These are phyloP conservation scores for Starmerella gropengiesseri DNA, from an alignment of 805 yeast species.

Conservation along the genomic window DNA sequence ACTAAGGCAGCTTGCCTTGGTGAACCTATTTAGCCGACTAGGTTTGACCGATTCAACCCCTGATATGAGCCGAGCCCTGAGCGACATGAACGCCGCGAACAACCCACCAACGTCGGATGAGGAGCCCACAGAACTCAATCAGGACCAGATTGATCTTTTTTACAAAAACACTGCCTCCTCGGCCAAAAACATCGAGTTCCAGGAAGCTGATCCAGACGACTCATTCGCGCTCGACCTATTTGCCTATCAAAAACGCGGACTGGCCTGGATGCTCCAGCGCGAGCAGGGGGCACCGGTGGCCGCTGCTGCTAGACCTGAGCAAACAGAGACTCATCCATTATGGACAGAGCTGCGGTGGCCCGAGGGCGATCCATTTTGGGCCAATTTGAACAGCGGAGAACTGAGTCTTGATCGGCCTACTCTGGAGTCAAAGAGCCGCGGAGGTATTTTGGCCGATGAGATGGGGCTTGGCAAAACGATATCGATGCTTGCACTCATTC, in stretches of 20 bases:
- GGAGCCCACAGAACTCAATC: slow-evolving; percentile 37
- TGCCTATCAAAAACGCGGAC: slow-evolving; percentile 72
- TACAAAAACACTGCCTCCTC: slow-evolving; percentile 49
- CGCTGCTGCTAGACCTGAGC: slow-evolving; percentile 30
- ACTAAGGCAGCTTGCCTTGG: slow-evolving; percentile 45
- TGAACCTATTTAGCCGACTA: slow-evolving; percentile 45
- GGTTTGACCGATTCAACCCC: slow-evolving; percentile 19
- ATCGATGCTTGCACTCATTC: slow-evolving; percentile 62
- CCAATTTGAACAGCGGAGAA: slow-evolving; percentile 70
- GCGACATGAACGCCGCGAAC: slow-evolving; percentile 23
- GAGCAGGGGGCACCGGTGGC: slow-evolving; percentile 42
- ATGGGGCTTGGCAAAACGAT: slow-evolving; percentile 96
- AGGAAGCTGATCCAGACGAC: slow-evolving; percentile 52
- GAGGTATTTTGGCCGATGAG: slow-evolving; percentile 91
- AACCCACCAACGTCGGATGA: slow-evolving; percentile 25
- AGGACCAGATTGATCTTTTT: slow-evolving; percentile 66
- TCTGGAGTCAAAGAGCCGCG: slow-evolving; percentile 48
- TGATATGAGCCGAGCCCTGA: slow-evolving; percentile 7
- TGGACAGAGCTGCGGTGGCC: slow-evolving; percentile 83
- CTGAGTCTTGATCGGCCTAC: slow-evolving; percentile 58
- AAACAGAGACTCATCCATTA: slow-evolving; percentile 53
- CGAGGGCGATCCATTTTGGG: slow-evolving; percentile 43
- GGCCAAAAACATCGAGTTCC: slow-evolving; percentile 18
- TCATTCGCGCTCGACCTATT: slow-evolving; percentile 50
- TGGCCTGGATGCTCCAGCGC: slow-evolving; percentile 80